Evolutionary conservation across 306 rosid genomes (phyloP).

Genomic region (Fragaria ananassa): DNA sequence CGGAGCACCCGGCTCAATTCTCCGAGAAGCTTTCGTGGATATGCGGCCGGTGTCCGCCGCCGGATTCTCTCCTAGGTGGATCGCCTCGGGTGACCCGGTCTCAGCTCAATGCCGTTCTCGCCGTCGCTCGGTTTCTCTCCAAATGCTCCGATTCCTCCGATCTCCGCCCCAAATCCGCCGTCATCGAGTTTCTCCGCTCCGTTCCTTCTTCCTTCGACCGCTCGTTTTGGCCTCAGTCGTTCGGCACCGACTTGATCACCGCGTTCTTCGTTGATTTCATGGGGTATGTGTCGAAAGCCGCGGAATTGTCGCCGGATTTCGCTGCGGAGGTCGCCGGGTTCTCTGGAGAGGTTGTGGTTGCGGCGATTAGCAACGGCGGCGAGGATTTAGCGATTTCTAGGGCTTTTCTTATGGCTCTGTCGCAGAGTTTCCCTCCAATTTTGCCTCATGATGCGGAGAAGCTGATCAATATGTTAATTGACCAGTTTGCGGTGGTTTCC

Average conservation of each 20-base stretch:
- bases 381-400: slow-evolving; percentile 58
- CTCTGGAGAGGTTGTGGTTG: slow-evolving; percentile 53
- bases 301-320: slow-evolving; percentile 65
- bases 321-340: slow-evolving; percentile 53
- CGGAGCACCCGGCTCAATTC: slow-evolving; percentile 67
- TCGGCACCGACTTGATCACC: slow-evolving; percentile 49
- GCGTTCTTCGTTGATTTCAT: slow-evolving; percentile 62
- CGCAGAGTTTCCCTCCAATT: slow-evolving; percentile 68
- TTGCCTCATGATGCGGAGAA: slow-evolving; percentile 51
- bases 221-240: slow-evolving; percentile 84
- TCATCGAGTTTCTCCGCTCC: slow-evolving; percentile 66
- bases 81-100: slow-evolving; percentile 79
- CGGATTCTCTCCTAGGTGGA: slow-evolving; percentile 62
- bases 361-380: slow-evolving; percentile 39
- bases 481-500: slow-evolving; percentile 44
- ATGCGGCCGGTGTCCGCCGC: slow-evolving; percentile 73
- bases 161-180: slow-evolving; percentile 68
- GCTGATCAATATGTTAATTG: slow-evolving; percentile 56
- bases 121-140: slow-evolving; percentile 77
- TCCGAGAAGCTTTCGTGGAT: slow-evolving; percentile 80
- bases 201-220: slow-evolving; percentile 60
- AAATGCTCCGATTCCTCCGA: slow-evolving; percentile 61
- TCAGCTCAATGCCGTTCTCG: slow-evolving; percentile 91
- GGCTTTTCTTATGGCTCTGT: slow-evolving; percentile 61
- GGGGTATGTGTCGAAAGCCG: slow-evolving; percentile 50